Evolutionary conservation across 192 early-diverging fungal species (phyloP).

Genomic region (Gryganskiella cystojenkinii): DNA sequence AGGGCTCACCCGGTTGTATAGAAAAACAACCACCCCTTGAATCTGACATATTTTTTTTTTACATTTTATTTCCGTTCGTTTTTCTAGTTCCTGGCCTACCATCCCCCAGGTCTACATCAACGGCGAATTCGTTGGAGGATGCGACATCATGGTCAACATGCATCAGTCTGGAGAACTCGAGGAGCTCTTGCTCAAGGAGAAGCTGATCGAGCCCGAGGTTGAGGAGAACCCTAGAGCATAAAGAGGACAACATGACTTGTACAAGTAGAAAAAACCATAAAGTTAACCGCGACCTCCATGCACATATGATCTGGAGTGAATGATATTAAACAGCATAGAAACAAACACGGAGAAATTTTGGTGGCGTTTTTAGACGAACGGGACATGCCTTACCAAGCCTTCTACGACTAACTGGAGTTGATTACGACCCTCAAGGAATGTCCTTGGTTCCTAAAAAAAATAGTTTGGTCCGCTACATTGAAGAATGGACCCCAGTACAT

Average conservation of each 20-base stretch:
- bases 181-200: slow-evolving; percentile 80
- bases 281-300: too few relatives aligned
- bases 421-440: too few relatives aligned
- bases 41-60: background rate
- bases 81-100: slow-evolving; percentile 87
- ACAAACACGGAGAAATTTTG: too few relatives aligned
- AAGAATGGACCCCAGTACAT: too few relatives aligned
- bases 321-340: too few relatives aligned
- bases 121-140: slow-evolving; percentile 96
- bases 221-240: slow-evolving; percentile 49
- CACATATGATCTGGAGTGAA: too few relatives aligned
- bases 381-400: too few relatives aligned
- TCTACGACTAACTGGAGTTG: too few relatives aligned
- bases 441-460: too few relatives aligned
- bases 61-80: background rate
- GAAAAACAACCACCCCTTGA: background rate
- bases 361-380: too few relatives aligned
- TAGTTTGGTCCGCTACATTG: too few relatives aligned
- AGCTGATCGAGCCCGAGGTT: slow-evolving; percentile 61
- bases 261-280: background rate
- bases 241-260: too few relatives aligned
- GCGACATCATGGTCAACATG: slow-evolving; percentile 93
- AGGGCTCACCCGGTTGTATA: background rate
- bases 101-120: slow-evolving; percentile 96
- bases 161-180: slow-evolving; percentile 91